Base-by-base conservation (phyloP, 2,329 filamentous ascomycete genomes). In the Cladosporium sp. region DNA sequence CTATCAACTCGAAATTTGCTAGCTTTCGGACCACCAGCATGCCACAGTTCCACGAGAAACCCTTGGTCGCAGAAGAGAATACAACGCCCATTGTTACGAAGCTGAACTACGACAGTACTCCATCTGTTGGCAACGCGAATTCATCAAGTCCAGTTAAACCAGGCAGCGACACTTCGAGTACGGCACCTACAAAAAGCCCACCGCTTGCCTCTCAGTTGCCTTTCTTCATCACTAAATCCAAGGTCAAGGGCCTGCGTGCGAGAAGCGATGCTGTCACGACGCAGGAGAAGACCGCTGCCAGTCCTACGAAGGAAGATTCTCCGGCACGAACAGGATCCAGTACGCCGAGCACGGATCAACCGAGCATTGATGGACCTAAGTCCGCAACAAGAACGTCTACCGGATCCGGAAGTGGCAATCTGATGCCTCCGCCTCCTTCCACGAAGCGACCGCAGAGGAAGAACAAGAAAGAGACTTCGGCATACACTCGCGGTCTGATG, bases 391-490 rank as follows among this genome's bases (percentile, higher is more conserved):
- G 79, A 33, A 70, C 71, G 5, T 68, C 72, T 1, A 71, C 73
- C 14, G 73, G 72, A 41, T 70, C 70, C 2, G 70, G 69, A 9
- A 70, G 72, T 44, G 62, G 60, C 14, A 43, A 50, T 31, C 56
- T 68, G 14, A 58, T 63, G 53, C 66, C 65, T 22, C 62, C 63
- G 13, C 45, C 63, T 2, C 56, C 55, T 14, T 52, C 53, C 4
- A 60, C 59, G 40, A 56, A 59, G 46, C 56, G 65, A 28, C 49
- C 58, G 11, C 63, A 62, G 16, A 58, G 62, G 11, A 64, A 68
- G 54, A 82, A 84, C 48, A 98, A 98, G 74, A 95, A 97, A 68
- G 85, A 89, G 54, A 98, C 93, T 0, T 96, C 91, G 64, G 93
- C 93, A 1, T 98, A 97, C 70, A 88, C 85, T 14, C 85, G 88